Percentiles rank a stretch among this genome's conserved stretches.
phyloP scores from a whole-genome alignment of 2,329 filamentous ascomycete genomes.

The Sporothrix dimorphospora region DNA sequence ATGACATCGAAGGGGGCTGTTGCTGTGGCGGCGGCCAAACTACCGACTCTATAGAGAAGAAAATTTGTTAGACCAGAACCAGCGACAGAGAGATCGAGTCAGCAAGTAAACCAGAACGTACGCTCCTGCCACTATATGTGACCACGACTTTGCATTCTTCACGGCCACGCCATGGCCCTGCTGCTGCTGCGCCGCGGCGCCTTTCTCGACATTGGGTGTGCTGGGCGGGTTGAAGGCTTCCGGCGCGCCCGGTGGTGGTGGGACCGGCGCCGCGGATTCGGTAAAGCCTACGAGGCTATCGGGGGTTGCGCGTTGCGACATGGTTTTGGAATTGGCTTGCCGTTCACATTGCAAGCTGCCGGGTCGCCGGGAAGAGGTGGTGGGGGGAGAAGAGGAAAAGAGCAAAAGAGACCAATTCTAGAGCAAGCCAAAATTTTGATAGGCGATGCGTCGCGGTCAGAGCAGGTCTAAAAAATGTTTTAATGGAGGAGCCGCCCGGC shows the following conservation, averaged over 20 bases:
- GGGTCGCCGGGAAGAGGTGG: background rate
- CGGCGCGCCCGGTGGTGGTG: background rate
- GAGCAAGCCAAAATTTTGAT: slow-evolving; percentile 23
- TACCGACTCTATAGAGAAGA: slow-evolving; percentile 65
- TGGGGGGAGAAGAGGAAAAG: background rate
- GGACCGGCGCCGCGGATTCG: slow-evolving; percentile 5
- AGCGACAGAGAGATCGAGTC: background rate
- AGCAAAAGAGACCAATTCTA: background rate
- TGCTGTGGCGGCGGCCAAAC: slow-evolving; percentile 89
- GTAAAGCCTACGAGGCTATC: slow-evolving; percentile 27
- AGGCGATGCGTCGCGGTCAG: slow-evolving; percentile 23
- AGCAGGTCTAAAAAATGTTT: slow-evolving; percentile 16
- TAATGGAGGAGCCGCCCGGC: slow-evolving; percentile 2
- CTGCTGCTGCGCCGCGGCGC: background rate
- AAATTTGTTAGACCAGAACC: background rate
- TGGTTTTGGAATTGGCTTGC: slow-evolving; percentile 20
- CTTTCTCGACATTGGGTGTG: background rate
- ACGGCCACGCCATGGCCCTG: slow-evolving; percentile 40
- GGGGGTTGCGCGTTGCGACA: slow-evolving; percentile 30
- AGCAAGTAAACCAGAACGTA: slow-evolving; percentile 49
- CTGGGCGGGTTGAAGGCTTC: background rate
- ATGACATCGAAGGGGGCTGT: slow-evolving; percentile 93
- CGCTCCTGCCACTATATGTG: slow-evolving; percentile 90
- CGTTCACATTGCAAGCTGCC: slow-evolving; percentile 25
- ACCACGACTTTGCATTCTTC: slow-evolving; percentile 73